These are phyloP conservation scores for Calvatia gigantea DNA, from an alignment of 768 basidiomycete species.

Conservation along the genomic window DNA sequence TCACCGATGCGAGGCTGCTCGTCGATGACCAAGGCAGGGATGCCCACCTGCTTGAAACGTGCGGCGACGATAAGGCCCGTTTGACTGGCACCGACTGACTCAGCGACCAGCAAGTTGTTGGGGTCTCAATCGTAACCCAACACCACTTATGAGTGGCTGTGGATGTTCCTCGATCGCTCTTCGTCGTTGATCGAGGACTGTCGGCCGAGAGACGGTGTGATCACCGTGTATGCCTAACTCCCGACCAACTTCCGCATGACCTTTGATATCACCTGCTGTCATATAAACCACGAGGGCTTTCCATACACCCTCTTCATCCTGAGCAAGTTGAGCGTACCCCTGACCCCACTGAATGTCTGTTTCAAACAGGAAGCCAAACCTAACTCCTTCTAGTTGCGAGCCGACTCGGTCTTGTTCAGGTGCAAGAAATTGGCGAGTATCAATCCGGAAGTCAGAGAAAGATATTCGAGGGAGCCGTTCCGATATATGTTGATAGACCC, in stretches of 20 bases:
- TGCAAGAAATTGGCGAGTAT: background rate
- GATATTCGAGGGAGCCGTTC: background rate
- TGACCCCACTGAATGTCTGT: conserved; percentile 8
- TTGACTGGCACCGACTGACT: conserved; percentile 5
- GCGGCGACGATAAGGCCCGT: conserved; percentile 1
- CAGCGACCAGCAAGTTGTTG: background rate
- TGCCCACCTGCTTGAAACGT: conserved; percentile 11
- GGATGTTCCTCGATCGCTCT: conserved; percentile 2
- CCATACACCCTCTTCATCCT: conserved; percentile 5
- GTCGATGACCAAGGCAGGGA: conserved; percentile 6
- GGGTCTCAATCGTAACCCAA: too few species aligned
- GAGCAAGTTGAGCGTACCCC: background rate
- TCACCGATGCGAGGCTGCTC: background rate
- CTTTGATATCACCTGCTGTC: conserved; percentile 1
- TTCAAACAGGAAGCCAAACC: conserved; percentile 8
- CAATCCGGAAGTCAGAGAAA: conserved; percentile 7
- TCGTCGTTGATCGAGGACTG: background rate
- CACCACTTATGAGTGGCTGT: conserved; percentile 3
- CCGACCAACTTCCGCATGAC: background rate
- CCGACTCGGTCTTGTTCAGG: background rate
- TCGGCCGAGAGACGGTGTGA: conserved; percentile 1
- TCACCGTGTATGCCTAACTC: conserved; percentile 5
- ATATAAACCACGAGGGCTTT: conserved; percentile 5
- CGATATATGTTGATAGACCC: background rate
- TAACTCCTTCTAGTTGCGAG: background rate